Base-by-base conservation (phyloP, 1,139 yeast genomes). In the Hemisphaericaspora subhashii region DNA sequence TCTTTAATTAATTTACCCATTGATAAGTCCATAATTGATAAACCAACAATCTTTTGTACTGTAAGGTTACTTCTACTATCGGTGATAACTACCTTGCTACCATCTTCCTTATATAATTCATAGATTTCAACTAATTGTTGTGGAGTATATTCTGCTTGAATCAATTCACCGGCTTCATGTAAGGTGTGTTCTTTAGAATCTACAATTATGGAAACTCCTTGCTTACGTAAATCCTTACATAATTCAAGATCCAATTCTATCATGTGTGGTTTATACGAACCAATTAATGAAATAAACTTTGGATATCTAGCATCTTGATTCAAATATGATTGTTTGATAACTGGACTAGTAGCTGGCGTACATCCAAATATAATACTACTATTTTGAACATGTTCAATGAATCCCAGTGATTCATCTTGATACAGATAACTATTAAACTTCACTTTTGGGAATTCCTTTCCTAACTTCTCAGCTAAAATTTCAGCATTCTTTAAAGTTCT, bases 211-310 rank as follows among this genome's bases (percentile, higher is more conserved):
- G 67, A 67, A 11, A 55, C 41, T 4, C 46, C 46, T 10, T 40
- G 28, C 1, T 43, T 45, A 27, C 53, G 46, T 41, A 62, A 52
- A 7, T 68, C 64, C 15, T 55, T 41, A 2, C 55, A 45, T 23
- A 75, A 58, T 1, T 55, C 63, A 20, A 69, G 63, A 42, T 81
- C 86, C 38, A 81, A 72, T 55, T 82, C 89, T 34, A 68, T 68
- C 88, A 83, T 81, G 44, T 76, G 74, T 3, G 86, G 86, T 53
- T 81, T 80, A 54, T 81, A 83, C 12, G 85, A 78, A 1, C 89
- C 89, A 48, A 83, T 81, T 30, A 82, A 62, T 3, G 82, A 74
- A 34, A 82, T 70, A 52, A 73, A 81, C 45, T 62, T 72, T 9
- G 63, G 60, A 10, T 45, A 45, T 14, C 46, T 33, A 3, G 61